Evolutionary conservation across 257 asterid species (phyloP), one percentile per base, ranked within the genome.

Genomic region (Solanum gandarillasii): DNA sequence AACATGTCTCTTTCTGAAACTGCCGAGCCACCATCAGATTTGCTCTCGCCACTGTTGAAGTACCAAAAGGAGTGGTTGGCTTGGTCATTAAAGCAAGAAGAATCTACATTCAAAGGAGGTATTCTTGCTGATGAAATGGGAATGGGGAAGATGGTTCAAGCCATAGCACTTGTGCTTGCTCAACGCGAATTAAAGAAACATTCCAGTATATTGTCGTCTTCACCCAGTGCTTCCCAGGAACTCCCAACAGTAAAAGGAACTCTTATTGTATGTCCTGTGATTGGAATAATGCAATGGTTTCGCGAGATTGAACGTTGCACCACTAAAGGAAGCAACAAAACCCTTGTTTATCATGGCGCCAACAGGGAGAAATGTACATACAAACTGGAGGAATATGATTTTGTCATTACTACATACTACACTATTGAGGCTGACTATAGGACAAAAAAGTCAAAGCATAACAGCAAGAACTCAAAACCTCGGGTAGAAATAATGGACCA

Each of bases 51-150:
- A 0, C 87, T 96, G 70, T 90, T 95, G 68, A 93, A 94, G 91
- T 94, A 93, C 92, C 98, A 95, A 90, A 95, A 95, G 86, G 98
- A 96, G 90, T 94, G 98, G 98, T 91, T 95, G 88, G 93, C 97
- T 32, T 96, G 99, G 99, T 93, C 98, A 23, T 84, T 94, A 90
- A 94, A 92, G 86, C 98, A 96, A 91, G 99, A 96, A 91, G 97
- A 94, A 86, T 95, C 95, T 91, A 4, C 88, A 88, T 73, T 89
- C 32, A 90, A 91, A 88, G 98, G 99, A 46, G 98, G 99, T 86
- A 96, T 96, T 85, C 98, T 96, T 87, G 98, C 98, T 9, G 99
- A 96, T 89, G 98, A 96, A 91, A 96, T 95, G 98, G 98, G 98
- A 18, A 96, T 96, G 99, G 98, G 98, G 41, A 96, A 95, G 92